Evolutionary conservation across 768 basidiomycete species (phyloP), one percentile per base, ranked within the genome.

Genomic region (Crucibulum laeve): DNA sequence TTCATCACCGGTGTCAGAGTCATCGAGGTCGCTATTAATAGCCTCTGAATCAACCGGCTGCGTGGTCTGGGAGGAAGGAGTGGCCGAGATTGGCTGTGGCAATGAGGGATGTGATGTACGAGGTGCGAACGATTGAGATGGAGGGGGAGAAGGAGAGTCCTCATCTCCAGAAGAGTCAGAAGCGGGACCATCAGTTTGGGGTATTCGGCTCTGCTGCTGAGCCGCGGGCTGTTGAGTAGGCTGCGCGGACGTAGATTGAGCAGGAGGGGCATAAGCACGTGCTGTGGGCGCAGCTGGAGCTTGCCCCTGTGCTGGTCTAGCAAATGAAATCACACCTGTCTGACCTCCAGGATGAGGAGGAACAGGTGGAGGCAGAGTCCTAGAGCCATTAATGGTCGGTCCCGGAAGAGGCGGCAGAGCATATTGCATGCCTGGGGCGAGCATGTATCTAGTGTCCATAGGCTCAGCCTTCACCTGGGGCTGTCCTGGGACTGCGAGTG

Each of bases 1-100:
- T 48, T 91, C 91, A 10, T 77, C 80, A 40, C 91, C 87, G 4
- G 87, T 87, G 50, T 96, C 94, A 0, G 89, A 89, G 58, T 97
- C 94, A 65, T 99, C 96, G 35, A 99, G 66, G 57, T 99, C 96
- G 43, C 91, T 95, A 56, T 94, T 95, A 62, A 99, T 98, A 13
- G 85, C 87, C 57, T 99, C 95, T 23, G 74, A 74, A 49, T 87
- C 87, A 21, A 66, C 71, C 2, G 51, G 50, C 2, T 56, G 60
- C 23, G 66, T 62, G 18, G 64, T 52, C 10, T n/a, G n/a, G n/a
- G 70, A 52, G 11, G 68, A 51, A 8, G 59, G 61, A 21, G 63
- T 52, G 23, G 63, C 49, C 1, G 52, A 52, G 48, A 69, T 68
- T 4, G 75, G 77, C 56, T 86, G 85, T n/a, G 86, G 87, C 23